phyloP scores from a whole-genome alignment of 116 monocot species.

The Thalassia testudinum region DNA sequence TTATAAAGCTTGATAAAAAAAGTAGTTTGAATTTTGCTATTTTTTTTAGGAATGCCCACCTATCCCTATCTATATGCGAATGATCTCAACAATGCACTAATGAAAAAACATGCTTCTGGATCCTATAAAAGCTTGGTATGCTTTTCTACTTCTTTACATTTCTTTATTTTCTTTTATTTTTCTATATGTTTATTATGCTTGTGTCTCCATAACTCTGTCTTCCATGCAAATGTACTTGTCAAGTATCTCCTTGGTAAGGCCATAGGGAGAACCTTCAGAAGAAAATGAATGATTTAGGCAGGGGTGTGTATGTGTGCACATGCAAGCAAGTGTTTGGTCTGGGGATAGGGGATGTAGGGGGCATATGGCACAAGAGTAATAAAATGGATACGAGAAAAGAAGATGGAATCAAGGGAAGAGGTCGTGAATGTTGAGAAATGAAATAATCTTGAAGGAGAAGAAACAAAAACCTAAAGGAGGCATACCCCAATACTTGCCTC shows the following conservation, averaged over 20 bases:
- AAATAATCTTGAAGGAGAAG: slow-evolving; percentile 35
- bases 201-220: slow-evolving; percentile 69
- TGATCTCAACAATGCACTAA: slow-evolving; percentile 55
- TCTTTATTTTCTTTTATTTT: slow-evolving; percentile 61
- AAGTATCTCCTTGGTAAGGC: slow-evolving; percentile 53
- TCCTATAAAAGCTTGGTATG: slow-evolving; percentile 73
- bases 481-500: slow-evolving; percentile 38
- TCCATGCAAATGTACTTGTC: slow-evolving; percentile 68
- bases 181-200: slow-evolving; percentile 45
- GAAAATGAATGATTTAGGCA: slow-evolving; percentile 60
- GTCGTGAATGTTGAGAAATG: slow-evolving; percentile 49
- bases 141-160: slow-evolving; percentile 72
- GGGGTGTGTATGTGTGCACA: slow-evolving; percentile 63
- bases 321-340: too few species aligned
- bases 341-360: too few species aligned
- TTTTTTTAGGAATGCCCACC: too few species aligned
- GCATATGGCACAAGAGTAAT: too few species aligned
- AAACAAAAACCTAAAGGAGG: slow-evolving; percentile 25
- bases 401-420: too few species aligned
- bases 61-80: slow-evolving; percentile 47
- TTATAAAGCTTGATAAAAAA: too few species aligned
- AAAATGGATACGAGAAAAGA: too few species aligned
- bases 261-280: slow-evolving; percentile 33
- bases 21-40: too few species aligned
- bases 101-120: slow-evolving; percentile 49